Evolutionary conservation across 2,329 filamentous ascomycete genomes (phyloP).

Genomic region (Fulvia fulva): DNA sequence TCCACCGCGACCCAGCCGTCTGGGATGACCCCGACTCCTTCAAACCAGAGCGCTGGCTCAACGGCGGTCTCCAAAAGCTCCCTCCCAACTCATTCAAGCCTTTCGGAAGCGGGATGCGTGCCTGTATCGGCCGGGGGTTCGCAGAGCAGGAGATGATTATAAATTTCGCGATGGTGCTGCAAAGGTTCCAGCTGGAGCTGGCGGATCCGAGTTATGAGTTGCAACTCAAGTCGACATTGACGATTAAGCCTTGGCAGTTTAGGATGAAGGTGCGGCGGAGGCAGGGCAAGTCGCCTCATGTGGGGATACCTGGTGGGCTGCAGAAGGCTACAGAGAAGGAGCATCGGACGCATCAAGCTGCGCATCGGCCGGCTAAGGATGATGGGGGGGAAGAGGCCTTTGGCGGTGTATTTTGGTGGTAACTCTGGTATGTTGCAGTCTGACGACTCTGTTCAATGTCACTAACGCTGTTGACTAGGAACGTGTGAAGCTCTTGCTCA

Average conservation of each 20-base stretch:
- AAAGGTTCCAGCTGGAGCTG: constrained; percentile 66
- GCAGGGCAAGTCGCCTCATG: constrained; percentile 24
- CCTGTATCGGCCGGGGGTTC: constrained; percentile 69
- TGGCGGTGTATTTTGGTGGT: constrained; percentile 67
- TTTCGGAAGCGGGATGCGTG: constrained; percentile 68
- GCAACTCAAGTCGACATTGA: constrained; percentile 54
- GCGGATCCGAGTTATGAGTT: constrained; percentile 60
- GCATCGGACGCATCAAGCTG: constrained; percentile 42
- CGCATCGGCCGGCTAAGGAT: constrained; percentile 30
- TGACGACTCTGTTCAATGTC: constrained; percentile 58
- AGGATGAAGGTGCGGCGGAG: constrained; percentile 57
- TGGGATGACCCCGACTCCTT: constrained; percentile 65
- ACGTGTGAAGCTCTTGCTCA: constrained; percentile 70
- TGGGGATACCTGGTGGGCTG: constrained; percentile 30
- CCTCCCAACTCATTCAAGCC: constrained; percentile 36
- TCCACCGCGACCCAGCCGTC: constrained; percentile 59
- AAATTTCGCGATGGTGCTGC: constrained; percentile 53
- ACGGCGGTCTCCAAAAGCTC: constrained; percentile 35
- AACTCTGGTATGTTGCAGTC: constrained; percentile 72
- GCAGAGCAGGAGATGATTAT: constrained; percentile 68
- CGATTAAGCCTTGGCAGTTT: constrained; percentile 62
- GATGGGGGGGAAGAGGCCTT: constrained; percentile 40
- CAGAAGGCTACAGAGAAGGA: constrained; percentile 40
- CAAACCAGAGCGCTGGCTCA: constrained; percentile 67
- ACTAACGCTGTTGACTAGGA: constrained; percentile 38